A percentile compares a stretch with the other conserved stretches of the same genome.
Conservation (phyloP, 140 eudicot genomes). For the Stevia rebaudiana region DNA sequence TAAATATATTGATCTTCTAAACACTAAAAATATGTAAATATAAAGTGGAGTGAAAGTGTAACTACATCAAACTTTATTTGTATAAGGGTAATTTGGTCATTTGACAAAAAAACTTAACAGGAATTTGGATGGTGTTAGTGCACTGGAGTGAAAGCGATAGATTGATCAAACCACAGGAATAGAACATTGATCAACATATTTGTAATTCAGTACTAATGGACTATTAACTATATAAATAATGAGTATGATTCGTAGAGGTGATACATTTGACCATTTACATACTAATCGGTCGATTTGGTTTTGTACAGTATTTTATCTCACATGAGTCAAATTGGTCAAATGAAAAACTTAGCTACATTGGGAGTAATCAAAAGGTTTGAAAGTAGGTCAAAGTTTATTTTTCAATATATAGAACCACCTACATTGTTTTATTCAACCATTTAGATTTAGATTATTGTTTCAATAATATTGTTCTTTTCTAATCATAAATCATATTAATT, state of each 20-base stretch:
- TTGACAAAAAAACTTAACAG: too few relatives aligned
- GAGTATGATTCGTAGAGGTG: not conserved
- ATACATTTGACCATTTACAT: not conserved
- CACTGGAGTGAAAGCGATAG: too few relatives aligned
- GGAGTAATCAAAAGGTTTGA: not conserved
- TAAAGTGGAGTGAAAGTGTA: too few relatives aligned
- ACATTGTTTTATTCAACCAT: not conserved
- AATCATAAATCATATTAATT: not conserved
- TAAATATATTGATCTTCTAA: not conserved
- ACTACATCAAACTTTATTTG: too few relatives aligned
- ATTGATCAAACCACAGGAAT: too few relatives aligned
- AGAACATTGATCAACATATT: not conserved
- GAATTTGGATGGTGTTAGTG: too few relatives aligned
- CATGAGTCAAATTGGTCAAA: not conserved
- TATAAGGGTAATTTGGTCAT: too few relatives aligned
- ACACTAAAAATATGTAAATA: not conserved
- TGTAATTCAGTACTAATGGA: too few relatives aligned
- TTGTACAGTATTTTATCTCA: not conserved
- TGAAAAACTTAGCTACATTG: not conserved
- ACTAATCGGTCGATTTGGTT: not conserved
- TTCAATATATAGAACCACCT: not conserved
- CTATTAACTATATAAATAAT: too few relatives aligned
- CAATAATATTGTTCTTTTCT: not conserved
- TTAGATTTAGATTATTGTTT: not conserved
- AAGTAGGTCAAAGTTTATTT: not conserved